These are phyloP conservation scores for Globisporangium perplexum DNA, from an alignment of 352 stramenopile genomes.

Conservation along the genomic window DNA sequence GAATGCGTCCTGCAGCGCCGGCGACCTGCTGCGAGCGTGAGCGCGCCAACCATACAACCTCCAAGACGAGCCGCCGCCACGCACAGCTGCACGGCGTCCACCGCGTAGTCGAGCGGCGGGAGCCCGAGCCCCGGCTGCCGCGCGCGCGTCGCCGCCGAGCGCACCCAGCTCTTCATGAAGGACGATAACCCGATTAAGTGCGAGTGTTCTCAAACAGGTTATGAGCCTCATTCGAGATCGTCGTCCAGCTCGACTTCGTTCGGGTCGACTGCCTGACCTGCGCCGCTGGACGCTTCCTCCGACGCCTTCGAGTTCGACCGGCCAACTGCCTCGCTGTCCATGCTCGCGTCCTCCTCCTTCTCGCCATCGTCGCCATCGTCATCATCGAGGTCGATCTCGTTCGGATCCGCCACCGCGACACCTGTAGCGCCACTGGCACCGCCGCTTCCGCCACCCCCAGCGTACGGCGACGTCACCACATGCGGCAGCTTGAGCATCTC, in stretches of 20 bases:
- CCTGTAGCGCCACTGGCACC: background rate
- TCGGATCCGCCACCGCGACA: conserved; percentile 33
- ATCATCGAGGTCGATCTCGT: conserved; percentile 53
- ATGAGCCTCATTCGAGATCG: conserved; percentile 11
- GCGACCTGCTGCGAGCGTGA: conserved; percentile 26
- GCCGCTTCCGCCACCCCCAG: background rate
- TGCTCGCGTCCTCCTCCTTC: conserved; percentile 5
- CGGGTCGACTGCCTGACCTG: conserved; percentile 12
- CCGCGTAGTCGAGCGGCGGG: conserved; percentile 58
- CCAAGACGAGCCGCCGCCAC: background rate
- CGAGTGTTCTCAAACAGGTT: too few species aligned
- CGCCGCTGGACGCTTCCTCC: background rate
- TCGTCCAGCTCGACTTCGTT: conserved; percentile 24
- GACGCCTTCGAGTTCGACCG: background rate
- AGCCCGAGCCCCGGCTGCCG: conserved; percentile 37
- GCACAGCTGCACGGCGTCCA: conserved; percentile 50
- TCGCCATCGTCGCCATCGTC: conserved; percentile 25
- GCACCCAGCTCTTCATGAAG: conserved; percentile 77
- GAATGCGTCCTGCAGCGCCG: conserved; percentile 52
- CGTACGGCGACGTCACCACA: conserved; percentile 91
- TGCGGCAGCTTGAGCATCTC: conserved; percentile 91
- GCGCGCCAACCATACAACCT: background rate
- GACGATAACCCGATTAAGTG: too few species aligned
- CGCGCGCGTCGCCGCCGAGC: conserved; percentile 43
- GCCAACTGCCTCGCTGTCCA: background rate